A percentile compares a stretch with the other conserved stretches of the same genome.
phyloP scores from a whole-genome alignment of 2,329 filamentous ascomycete species.

The Aspergillus quadricinctus region DNA sequence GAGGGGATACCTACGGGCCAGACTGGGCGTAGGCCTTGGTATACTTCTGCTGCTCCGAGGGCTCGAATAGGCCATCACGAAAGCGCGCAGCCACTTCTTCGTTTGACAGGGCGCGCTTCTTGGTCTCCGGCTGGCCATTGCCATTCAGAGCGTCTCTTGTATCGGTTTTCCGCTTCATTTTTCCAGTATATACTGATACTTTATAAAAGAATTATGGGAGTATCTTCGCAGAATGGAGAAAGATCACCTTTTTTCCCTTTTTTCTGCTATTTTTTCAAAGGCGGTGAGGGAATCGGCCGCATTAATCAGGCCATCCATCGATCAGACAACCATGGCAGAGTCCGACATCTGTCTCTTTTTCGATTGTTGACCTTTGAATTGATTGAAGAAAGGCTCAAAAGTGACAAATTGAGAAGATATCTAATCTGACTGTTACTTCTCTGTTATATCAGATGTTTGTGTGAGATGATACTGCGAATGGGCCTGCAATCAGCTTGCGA shows the following conservation, averaged over 20 bases:
- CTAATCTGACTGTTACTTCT: too few relatives aligned
- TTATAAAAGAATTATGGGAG: not conserved
- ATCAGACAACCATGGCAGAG: slow-evolving; percentile 16
- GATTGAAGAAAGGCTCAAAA: not conserved
- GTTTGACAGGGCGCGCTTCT: slow-evolving; percentile 37
- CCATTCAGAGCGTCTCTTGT: slow-evolving; percentile 23
- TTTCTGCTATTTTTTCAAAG: slow-evolving; percentile 4
- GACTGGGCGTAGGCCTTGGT: slow-evolving; percentile 41
- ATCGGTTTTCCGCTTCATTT: slow-evolving; percentile 45
- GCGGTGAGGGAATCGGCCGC: slow-evolving; percentile 16
- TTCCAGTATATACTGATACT: slow-evolving; percentile 5
- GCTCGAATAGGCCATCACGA: slow-evolving; percentile 42
- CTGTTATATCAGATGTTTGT: not conserved
- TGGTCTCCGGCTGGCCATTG: slow-evolving; percentile 32
- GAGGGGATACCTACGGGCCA: slow-evolving; percentile 33
- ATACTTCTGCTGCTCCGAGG: slow-evolving; percentile 38
- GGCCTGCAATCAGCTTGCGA: not conserved
- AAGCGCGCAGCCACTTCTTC: slow-evolving; percentile 40
- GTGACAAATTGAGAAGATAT: not conserved
- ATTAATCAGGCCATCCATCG: slow-evolving; percentile 11
- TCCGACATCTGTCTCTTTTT: not conserved
- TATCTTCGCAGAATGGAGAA: not conserved
- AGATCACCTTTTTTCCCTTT: slow-evolving; percentile 8
- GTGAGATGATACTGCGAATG: not conserved
- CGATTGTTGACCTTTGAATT: not conserved